Evolutionary conservation across 176 grass and related monocot genomes (phyloP), one percentile per base, ranked within the genome.

Genomic region (Pharus latifolius): DNA sequence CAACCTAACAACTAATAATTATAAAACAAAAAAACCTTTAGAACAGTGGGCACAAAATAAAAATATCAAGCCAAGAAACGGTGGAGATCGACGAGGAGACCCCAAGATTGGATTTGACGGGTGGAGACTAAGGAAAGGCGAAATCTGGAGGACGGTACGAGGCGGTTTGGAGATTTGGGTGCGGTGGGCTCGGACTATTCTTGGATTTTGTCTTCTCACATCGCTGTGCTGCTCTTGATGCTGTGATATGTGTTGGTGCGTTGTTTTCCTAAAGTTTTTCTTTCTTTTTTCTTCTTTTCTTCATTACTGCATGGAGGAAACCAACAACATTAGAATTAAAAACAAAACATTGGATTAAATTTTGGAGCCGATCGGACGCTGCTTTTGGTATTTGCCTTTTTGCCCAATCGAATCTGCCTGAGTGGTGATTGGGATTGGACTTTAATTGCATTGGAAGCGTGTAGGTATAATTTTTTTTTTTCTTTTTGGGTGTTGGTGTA

Each of bases 21-120:
- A 80, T 63, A 69, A 55, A 69, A 16, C 38, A 52, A 44, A 64
- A 60, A 20, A 53, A 80, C 67, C 77, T 70, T 27, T 19, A 72
- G 52, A 87, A 82, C 74, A 78, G 79, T 78, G 46, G 8, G 30
- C 34, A 73, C 5, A 24, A 25, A 8, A n/a, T n/a, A 25, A 53
- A 8, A 53, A 53, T 19, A 53, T 18, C 7, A 53, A 53, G 2
- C 17, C 22, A 54, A 60, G 28, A 60, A 37, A 34, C 15, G 30
- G 13, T 60, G 50, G 50, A 18, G 50, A 27, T 2, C 29, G 46
- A 10, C 16, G 40, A 17, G 38, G 61, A 57, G 30, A 61, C 73
- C 60, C 53, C 79, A 74, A 87, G 85, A 83, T 78, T 48, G 70
- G 85, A 88, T 84, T 80, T 80, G 62, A 80, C 75, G 49, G 63